Evolutionary conservation across 2,329 filamentous ascomycete species (phyloP).

Genomic region (Scedosporium boydii): DNA sequence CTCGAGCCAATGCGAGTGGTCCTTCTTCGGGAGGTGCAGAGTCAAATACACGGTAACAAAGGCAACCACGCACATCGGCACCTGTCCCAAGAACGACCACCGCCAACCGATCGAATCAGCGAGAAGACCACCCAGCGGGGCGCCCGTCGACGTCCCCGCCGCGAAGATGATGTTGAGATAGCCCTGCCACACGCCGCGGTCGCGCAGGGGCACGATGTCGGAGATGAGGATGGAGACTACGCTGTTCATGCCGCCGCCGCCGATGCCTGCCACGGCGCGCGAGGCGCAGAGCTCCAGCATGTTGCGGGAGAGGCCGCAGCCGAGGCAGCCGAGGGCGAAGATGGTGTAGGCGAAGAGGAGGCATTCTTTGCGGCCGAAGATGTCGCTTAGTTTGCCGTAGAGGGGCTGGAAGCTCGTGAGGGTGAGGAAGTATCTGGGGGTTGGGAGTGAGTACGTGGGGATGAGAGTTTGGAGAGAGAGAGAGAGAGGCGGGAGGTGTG

Average conservation of each 20-base stretch:
- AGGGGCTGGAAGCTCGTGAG: conserved; percentile 67
- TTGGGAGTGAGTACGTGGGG: background rate
- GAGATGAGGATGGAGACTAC: conserved; percentile 57
- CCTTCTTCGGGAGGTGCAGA: conserved; percentile 49
- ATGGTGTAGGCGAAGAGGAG: conserved; percentile 55
- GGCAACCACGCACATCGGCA: conserved; percentile 57
- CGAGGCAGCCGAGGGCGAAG: conserved; percentile 55
- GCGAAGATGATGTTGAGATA: conserved; percentile 64
- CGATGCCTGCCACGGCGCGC: conserved; percentile 43
- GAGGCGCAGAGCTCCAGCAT: conserved; percentile 59
- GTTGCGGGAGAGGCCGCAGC: conserved; percentile 52
- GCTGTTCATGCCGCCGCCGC: conserved; percentile 63
- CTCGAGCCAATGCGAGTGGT: conserved; percentile 51
- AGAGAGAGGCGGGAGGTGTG: background rate
- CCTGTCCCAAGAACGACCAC: conserved; percentile 64
- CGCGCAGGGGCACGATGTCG: conserved; percentile 60
- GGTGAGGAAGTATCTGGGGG: conserved; percentile 55
- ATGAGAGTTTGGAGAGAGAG: background rate
- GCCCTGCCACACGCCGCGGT: conserved; percentile 66
- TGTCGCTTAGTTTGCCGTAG: conserved; percentile 62
- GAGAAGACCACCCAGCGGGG: conserved; percentile 61
- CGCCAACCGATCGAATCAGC: conserved; percentile 67
- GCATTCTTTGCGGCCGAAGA: conserved; percentile 59
- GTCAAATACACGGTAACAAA: conserved; percentile 53
- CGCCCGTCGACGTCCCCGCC: conserved; percentile 57